Evolutionary conservation across 371 early-diverging fungal genomes (phyloP).

Genomic region (Actinomucor elegans): DNA sequence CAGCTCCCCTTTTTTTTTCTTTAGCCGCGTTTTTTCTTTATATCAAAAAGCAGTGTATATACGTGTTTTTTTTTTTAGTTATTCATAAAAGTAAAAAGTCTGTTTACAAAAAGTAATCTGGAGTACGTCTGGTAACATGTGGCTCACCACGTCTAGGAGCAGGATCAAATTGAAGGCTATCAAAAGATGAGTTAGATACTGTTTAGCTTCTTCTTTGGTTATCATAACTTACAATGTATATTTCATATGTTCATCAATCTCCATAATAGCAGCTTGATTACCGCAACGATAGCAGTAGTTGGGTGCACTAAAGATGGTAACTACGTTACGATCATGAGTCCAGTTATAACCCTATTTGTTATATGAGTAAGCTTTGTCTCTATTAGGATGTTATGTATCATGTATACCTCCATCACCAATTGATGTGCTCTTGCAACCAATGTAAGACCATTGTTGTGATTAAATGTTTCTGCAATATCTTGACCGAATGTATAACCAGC

Average conservation of each 20-base stretch:
- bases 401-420: conserved; percentile 71
- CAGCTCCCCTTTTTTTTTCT: background rate
- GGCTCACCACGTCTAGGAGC: conserved; percentile 98
- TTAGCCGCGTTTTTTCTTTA: too few species aligned
- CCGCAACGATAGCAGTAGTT: conserved; percentile 99
- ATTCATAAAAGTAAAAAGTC: too few species aligned
- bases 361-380: too few species aligned
- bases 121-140: conserved; percentile 96
- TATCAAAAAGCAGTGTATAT: too few species aligned
- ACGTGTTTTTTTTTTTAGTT: too few species aligned
- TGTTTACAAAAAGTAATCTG: conserved; percentile 98
- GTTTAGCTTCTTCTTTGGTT: too few species aligned
- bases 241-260: conserved; percentile 91
- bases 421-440: conserved; percentile 97
- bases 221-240: conserved; percentile 81
- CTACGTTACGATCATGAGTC: conserved; percentile 97
- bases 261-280: conserved; percentile 98
- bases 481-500: conserved; percentile 99
- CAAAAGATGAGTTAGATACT: background rate
- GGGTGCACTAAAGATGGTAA: conserved; percentile 99
- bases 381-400: too few species aligned
- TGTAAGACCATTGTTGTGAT: conserved; percentile 93
- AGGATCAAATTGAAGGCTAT: conserved; percentile 97
- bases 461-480: conserved; percentile 96
- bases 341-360: conserved; percentile 96